Percentiles rank a stretch among this genome's conserved stretches.
These are phyloP conservation scores for Rhodotorula diobovata DNA, from an alignment of 768 basidiomycete species.

Conservation along the genomic window DNA sequence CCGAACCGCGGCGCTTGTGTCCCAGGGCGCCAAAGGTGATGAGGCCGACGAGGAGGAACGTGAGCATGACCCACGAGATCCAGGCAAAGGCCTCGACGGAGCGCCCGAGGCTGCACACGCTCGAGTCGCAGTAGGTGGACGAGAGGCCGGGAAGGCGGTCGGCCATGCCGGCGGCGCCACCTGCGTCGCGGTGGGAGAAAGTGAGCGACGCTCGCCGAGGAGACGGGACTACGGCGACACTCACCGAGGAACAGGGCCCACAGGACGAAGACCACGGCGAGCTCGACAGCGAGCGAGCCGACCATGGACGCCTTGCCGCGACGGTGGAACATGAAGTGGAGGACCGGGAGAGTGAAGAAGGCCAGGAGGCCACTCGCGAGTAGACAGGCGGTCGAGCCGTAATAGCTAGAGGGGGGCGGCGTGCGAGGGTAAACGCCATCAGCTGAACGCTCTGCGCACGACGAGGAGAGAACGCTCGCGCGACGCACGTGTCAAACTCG, in stretches of 20 bases:
- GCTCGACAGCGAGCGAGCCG: slow-evolving; percentile 10
- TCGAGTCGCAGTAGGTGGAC: neutral
- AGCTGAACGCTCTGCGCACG: too few species aligned
- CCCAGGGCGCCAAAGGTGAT: neutral
- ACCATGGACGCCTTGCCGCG: neutral
- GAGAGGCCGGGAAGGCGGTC: neutral
- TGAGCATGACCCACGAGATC: slow-evolving; percentile 22
- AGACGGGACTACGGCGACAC: neutral
- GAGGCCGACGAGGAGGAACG: slow-evolving; percentile 8
- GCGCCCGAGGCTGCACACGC: slow-evolving; percentile 1
- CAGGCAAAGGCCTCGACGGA: slow-evolving; percentile 28
- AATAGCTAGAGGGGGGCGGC: neutral
- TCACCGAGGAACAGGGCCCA: slow-evolving; percentile 23
- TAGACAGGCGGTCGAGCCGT: neutral
- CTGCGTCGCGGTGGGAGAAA: neutral
- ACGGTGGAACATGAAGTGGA: neutral
- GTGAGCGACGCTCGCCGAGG: too few species aligned
- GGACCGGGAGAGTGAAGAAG: neutral
- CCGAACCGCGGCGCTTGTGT: neutral
- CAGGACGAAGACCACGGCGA: slow-evolving; percentile 14
- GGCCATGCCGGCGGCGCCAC: slow-evolving; percentile 14
- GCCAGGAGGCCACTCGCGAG: slow-evolving; percentile 10
- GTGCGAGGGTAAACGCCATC: too few species aligned
- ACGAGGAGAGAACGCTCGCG: too few species aligned
- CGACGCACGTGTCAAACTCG: slow-evolving; percentile 5